These are phyloP conservation scores for Catunica adiposa DNA, from an alignment of 2,329 filamentous ascomycete species.

Conservation along the genomic window DNA sequence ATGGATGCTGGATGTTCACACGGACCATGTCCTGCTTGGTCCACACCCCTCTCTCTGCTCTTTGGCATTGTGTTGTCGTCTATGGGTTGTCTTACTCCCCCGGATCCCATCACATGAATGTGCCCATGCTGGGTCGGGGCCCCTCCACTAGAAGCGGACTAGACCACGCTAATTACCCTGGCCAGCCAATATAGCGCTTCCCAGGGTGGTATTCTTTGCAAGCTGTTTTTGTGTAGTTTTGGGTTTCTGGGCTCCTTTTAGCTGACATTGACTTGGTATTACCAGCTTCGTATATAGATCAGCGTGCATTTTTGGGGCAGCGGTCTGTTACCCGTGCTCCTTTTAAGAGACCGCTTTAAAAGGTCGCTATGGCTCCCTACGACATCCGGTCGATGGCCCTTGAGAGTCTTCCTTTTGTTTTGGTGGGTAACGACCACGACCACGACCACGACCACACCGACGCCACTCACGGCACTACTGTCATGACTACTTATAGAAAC, in stretches of 20 bases:
- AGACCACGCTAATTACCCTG: conserved; percentile 12
- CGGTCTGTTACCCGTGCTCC: conserved; percentile 7
- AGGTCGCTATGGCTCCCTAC: conserved; percentile 11
- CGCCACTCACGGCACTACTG: background rate
- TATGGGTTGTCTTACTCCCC: background rate
- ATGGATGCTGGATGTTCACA: conserved; percentile 8
- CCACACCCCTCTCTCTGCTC: background rate
- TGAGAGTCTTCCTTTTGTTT: conserved; percentile 13
- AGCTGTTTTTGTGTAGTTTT: conserved; percentile 9
- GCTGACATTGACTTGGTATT: conserved; percentile 11
- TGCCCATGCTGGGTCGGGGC: background rate
- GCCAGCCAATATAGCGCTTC: conserved; percentile 11
- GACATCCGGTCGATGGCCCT: conserved; percentile 12
- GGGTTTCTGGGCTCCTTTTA: conserved; percentile 5
- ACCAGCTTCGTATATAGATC: conserved; percentile 13
- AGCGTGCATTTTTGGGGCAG: background rate
- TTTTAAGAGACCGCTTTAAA: conserved; percentile 5
- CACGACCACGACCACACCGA: conserved; percentile 1
- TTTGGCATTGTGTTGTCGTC: background rate
- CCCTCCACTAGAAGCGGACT: conserved; percentile 8
- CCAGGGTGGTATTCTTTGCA: conserved; percentile 2
- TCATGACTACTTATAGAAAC: conserved; percentile 8
- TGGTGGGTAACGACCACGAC: conserved; percentile 8
- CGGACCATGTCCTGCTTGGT: conserved; percentile 4
- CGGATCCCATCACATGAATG: background rate